phyloP scores from a whole-genome alignment of 2,329 filamentous ascomycete genomes.

The Talaromyces amestolkiae region DNA sequence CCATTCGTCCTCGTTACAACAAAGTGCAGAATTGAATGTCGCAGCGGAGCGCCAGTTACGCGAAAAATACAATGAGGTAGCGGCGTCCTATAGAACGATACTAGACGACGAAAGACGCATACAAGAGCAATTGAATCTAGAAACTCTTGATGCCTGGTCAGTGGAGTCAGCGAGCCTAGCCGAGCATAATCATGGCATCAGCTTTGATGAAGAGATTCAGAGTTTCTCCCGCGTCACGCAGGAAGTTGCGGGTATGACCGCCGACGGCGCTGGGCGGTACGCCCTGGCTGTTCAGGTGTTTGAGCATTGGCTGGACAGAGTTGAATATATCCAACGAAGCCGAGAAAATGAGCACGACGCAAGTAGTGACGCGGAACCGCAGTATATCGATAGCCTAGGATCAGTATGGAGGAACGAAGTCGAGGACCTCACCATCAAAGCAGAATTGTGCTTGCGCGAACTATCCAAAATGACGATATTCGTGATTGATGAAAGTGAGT shows the following conservation, averaged over 20 bases:
- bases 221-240: slow-evolving; percentile 40
- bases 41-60: slow-evolving; percentile 31
- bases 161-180: slow-evolving; percentile 28
- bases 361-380: slow-evolving; percentile 1
- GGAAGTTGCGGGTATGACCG: slow-evolving; percentile 36
- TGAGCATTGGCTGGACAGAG: slow-evolving; percentile 37
- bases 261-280: slow-evolving; percentile 31
- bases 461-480: slow-evolving; percentile 39
- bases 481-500: slow-evolving; percentile 24
- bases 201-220: slow-evolving; percentile 39
- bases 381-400: slow-evolving; percentile 38
- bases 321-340: slow-evolving; percentile 27
- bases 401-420: slow-evolving; percentile 36
- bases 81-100: slow-evolving; percentile 33
- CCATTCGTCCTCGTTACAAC: slow-evolving; percentile 32
- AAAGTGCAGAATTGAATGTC: slow-evolving; percentile 32
- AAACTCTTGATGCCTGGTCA: slow-evolving; percentile 36
- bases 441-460: slow-evolving; percentile 37
- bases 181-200: slow-evolving; percentile 27
- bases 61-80: slow-evolving; percentile 36
- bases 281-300: slow-evolving; percentile 31
- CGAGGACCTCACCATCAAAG: slow-evolving; percentile 29
- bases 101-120: slow-evolving; percentile 32
- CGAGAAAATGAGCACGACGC: slow-evolving; percentile 3
- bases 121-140: slow-evolving; percentile 36